A percentile compares a stretch with the other conserved stretches of the same genome.
Evolutionary conservation across 2,329 filamentous ascomycete species (phyloP).

Genomic region (Lojkania enalia): DNA sequence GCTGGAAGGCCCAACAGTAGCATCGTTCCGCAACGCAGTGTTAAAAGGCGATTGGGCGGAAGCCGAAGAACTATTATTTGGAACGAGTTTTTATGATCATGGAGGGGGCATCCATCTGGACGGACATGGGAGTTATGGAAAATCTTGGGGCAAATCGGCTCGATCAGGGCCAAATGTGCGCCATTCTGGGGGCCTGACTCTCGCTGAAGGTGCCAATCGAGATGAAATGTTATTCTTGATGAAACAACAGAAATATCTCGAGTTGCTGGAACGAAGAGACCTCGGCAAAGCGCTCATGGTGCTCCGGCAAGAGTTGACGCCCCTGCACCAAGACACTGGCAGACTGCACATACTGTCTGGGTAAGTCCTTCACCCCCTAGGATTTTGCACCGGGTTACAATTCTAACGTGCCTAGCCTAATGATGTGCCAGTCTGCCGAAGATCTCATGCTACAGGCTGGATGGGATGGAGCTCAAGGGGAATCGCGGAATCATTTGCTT

Average conservation of each 20-base stretch:
- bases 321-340: constrained; percentile 75
- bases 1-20: constrained; percentile 82
- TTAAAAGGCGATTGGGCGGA: constrained; percentile 78
- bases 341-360: constrained; percentile 81
- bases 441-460: constrained; percentile 75
- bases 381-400: background rate
- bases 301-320: constrained; percentile 85
- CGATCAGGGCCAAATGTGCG: constrained; percentile 38
- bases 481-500: constrained; percentile 74
- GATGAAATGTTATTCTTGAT: constrained; percentile 85
- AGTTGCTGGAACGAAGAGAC: constrained; percentile 79
- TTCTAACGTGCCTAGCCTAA: constrained; percentile 59
- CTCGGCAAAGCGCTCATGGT: constrained; percentile 75
- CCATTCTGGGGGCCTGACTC: constrained; percentile 62
- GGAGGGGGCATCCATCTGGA: constrained; percentile 47
- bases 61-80: constrained; percentile 80
- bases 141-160: constrained; percentile 35
- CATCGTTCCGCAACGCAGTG: constrained; percentile 81
- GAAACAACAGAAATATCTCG: constrained; percentile 91
- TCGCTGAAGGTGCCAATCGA: constrained; percentile 74
- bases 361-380: constrained; percentile 43
- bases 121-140: constrained; percentile 33
- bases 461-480: constrained; percentile 81
- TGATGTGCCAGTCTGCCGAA: constrained; percentile 83
- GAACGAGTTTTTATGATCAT: constrained; percentile 50